Evolutionary conservation across 768 basidiomycete genomes (phyloP).

Genomic region (Podaxis sp.): DNA sequence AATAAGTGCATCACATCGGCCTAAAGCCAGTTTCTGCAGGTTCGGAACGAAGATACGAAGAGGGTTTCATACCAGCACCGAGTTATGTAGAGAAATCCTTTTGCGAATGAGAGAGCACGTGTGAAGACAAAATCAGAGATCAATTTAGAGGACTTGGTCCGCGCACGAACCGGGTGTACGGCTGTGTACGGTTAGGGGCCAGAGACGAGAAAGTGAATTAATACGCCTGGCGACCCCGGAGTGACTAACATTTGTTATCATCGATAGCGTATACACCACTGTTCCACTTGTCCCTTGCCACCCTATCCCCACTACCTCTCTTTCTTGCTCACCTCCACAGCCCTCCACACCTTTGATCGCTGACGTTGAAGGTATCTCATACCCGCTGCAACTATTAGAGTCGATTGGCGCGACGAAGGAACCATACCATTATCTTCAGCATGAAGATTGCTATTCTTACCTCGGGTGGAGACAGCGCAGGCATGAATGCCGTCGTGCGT

Average conservation of each 20-base stretch:
- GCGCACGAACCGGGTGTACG: slow-evolving; percentile 1
- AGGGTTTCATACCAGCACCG: background rate
- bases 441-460: slow-evolving; percentile 96
- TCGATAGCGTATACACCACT: background rate
- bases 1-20: background rate
- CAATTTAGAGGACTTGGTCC: background rate
- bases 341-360: background rate
- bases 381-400: background rate
- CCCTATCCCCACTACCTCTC: slow-evolving; percentile 4
- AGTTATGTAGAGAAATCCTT: background rate
- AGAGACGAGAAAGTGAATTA: slow-evolving; percentile 1
- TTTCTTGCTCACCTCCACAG: background rate
- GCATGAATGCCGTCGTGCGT: slow-evolving; percentile 95
- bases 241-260: slow-evolving; percentile 1
- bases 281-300: background rate
- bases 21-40: background rate
- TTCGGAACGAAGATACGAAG: slow-evolving; percentile 4
- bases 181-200: background rate
- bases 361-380: background rate
- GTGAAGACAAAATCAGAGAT: background rate
- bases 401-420: background rate
- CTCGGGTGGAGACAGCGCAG: slow-evolving; percentile 96
- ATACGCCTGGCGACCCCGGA: background rate
- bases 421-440: slow-evolving; percentile 1
- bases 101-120: background rate